Evolutionary conservation across 441 rosid genomes (phyloP), one percentile per base, ranked within the genome.

Genomic region (Brassica balearica): DNA sequence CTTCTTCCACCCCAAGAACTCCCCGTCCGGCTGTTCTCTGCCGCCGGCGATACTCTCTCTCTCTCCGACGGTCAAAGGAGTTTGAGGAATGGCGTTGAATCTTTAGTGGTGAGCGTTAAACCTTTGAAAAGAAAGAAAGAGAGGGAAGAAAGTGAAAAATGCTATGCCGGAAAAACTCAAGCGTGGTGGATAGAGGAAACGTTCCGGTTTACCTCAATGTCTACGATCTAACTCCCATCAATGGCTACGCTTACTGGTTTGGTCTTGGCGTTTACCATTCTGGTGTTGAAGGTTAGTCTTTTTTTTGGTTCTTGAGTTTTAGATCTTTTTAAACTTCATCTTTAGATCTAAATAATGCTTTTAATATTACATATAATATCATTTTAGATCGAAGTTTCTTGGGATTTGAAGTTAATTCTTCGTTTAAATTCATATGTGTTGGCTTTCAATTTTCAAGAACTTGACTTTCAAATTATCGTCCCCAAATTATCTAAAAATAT

Each of bases 261-360:
- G 99, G 99, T 20, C 98, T 95, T 65, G 98, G 99, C 9, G 97
- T 89, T 36, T 95, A 93, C 74, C 98, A 95, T 84, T 95, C 99
- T 51, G 99, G 99, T 5, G 96, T 93, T 72, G 90, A 95, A 95
- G 99, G 99, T 95, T 73, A 19, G 85, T 85, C 59, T 67, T 1
- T 95, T 95, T 32, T 34, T 34, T 6, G 38, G 8, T 34, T 6
- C 8, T 0, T 29, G 34, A 29, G 34, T 29, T 29, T 29, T 6
- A 6, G 8, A 27, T 72, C 8, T 34, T 6, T 34, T 34, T 6
- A 34, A 34, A 34, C 38, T 34, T 34, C 8, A 22, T 60, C 48
- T 74, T 56, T 46, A 69, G 81, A 48, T 76, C 79, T 65, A 20
- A 20, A 56, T 59, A 55, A 2, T 68, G 12, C 60, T 9, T 29